Evolutionary conservation across 495 filamentous ascomycete genomes (phyloP).

Genomic region (Cairneyella variabilis): DNA sequence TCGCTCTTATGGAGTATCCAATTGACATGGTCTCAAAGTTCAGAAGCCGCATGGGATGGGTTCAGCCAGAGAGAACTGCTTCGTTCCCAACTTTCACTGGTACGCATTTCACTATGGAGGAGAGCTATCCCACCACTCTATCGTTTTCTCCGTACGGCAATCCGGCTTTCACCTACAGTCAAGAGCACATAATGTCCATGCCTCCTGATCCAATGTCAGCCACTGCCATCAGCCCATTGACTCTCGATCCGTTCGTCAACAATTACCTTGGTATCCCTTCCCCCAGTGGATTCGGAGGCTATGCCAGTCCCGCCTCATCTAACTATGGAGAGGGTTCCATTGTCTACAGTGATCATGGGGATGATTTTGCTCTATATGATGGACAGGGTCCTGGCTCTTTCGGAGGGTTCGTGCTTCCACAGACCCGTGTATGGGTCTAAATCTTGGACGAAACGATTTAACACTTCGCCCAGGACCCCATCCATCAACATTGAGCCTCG

Average conservation of each 20-base stretch:
- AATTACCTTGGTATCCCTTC: conserved; percentile 55
- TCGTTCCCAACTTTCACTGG: conserved; percentile 50
- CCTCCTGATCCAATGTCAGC: conserved; percentile 33
- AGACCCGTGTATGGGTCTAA: conserved; percentile 30
- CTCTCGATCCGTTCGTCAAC: conserved; percentile 43
- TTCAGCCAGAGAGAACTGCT: conserved; percentile 45
- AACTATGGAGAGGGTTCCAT: conserved; percentile 46
- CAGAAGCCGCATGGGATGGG: conserved; percentile 59
- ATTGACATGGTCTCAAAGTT: conserved; percentile 57
- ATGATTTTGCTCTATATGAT: conserved; percentile 33
- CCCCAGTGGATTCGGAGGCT: conserved; percentile 45
- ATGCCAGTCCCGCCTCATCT: conserved; percentile 49
- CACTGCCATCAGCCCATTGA: conserved; percentile 43
- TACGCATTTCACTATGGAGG: conserved; percentile 33
- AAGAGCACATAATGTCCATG: conserved; percentile 43
- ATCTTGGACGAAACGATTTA: conserved; percentile 25
- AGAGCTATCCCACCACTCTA: conserved; percentile 35
- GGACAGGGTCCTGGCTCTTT: conserved; percentile 24
- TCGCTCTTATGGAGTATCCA: conserved; percentile 60
- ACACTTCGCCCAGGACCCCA: conserved; percentile 27
- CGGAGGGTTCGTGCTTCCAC: conserved; percentile 29
- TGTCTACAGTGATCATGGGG: conserved; percentile 51
- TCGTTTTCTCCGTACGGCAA: conserved; percentile 45
- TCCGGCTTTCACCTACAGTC: conserved; percentile 53
- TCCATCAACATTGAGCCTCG: conserved; percentile 21